Base-by-base conservation (phyloP, 2,329 filamentous ascomycete species). In the Penicillium sp. region DNA sequence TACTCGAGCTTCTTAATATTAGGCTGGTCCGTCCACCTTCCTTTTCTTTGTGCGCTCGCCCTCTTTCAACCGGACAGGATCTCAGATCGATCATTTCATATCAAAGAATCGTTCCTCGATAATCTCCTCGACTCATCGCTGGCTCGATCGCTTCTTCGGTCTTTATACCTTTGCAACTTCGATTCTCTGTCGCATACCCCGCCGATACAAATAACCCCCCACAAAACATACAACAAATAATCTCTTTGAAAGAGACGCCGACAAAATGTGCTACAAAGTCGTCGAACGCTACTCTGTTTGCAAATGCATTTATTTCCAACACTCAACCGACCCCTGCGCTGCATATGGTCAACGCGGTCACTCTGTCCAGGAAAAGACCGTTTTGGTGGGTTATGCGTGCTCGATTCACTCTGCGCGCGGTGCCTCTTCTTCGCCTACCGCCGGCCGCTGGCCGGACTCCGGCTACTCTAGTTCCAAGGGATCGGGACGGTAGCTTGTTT, bases 221-320 rank as follows among this genome's bases (percentile, higher is more conserved):
- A 7, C 10, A 54, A 54, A 19, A 13, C 23, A n/a, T 26, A 52
- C 3, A n/a, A 19, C 19, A 39, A 39, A 39, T 19, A 19, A 39
- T 19, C 35, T 33, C 31, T 33, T 33, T 33, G n/a, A n/a, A 39
- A 39, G n/a, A 39, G 35, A n/a, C 10, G 7, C 37, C 26, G 9
- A 69, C 73, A 81, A 64, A 60, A 96, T 96, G 92, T 96, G 92
- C 72, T 93, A 91, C 71, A 90, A 93, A 78, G 78, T 96, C 61
- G 81, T 93, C 67, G 92, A 96, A 76, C 83, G 91, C 58, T 96
- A 92, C 80, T 88, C 92, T 54, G 90, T 89, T 55, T 96, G 92
- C 82, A 85, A 87, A 62, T 96, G 92, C 77, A 83, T 93, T 67
- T 96, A 96, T 81, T 91, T 93, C 80, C 84, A 88, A 70, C 93